These are phyloP conservation scores for Sphaerulina vaccinii DNA, from an alignment of 2,329 filamentous ascomycete species.

Conservation along the genomic window DNA sequence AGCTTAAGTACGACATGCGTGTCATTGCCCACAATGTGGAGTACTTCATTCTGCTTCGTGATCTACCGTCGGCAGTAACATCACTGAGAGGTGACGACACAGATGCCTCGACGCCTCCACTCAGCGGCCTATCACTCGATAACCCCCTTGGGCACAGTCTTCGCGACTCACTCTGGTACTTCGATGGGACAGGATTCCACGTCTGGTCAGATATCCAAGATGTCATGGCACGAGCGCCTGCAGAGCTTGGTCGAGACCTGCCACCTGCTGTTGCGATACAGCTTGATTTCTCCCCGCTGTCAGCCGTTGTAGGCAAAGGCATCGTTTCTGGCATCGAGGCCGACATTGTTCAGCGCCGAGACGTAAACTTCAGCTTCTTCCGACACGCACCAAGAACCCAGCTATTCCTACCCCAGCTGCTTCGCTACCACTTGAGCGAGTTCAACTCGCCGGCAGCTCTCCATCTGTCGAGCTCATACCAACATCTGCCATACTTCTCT, in stretches of 20 bases:
- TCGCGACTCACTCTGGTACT: slow-evolving; percentile 88
- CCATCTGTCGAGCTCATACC: slow-evolving; percentile 78
- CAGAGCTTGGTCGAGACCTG: slow-evolving; percentile 66
- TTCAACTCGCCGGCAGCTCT: slow-evolving; percentile 79
- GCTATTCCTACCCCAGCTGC: slow-evolving; percentile 83
- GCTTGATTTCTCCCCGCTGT: slow-evolving; percentile 94
- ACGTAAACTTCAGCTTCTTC: slow-evolving; percentile 86
- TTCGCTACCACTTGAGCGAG: slow-evolving; percentile 73
- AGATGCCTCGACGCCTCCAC: slow-evolving; percentile 22
- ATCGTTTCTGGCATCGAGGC: slow-evolving; percentile 88
- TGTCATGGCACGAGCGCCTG: slow-evolving; percentile 69
- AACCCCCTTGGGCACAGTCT: slow-evolving; percentile 52
- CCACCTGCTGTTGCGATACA: slow-evolving; percentile 73
- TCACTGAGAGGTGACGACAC: slow-evolving; percentile 19
- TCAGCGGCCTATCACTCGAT: slow-evolving; percentile 23
- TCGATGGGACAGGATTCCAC: slow-evolving; percentile 82
- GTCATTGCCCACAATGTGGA: slow-evolving; percentile 95
- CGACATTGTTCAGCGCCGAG: slow-evolving; percentile 87
- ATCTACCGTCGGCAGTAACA: slow-evolving; percentile 55
- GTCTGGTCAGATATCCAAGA: slow-evolving; percentile 88
- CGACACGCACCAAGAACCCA: slow-evolving; percentile 89
- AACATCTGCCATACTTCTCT: slow-evolving; percentile 84
- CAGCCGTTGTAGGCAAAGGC: slow-evolving; percentile 81
- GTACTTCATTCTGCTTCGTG: slow-evolving; percentile 88
- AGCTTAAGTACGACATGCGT: slow-evolving; percentile 97